phyloP scores from a whole-genome alignment of 2,329 filamentous ascomycete genomes.

The Neospermospora avenae region DNA sequence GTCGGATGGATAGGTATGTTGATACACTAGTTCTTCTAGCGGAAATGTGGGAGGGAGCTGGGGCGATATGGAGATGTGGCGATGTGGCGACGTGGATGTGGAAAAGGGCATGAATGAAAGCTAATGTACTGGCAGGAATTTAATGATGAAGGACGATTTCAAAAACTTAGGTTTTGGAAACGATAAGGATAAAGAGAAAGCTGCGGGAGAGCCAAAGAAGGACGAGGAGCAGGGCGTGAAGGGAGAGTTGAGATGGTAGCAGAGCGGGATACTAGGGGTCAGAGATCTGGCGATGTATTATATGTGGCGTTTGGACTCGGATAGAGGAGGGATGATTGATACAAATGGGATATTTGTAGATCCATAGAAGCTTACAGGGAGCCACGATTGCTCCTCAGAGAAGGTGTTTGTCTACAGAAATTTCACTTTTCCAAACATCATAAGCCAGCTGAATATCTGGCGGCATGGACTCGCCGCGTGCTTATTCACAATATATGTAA shows the following conservation, averaged over 20 bases:
- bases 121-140: constrained; percentile 56
- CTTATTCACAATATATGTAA: no score
- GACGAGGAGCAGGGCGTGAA: constrained; percentile 26
- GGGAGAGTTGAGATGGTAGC: constrained; percentile 30
- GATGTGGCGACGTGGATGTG: not conserved
- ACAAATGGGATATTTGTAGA: not conserved
- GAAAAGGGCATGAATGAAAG: no score
- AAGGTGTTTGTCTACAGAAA: not conserved
- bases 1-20: constrained; percentile 88
- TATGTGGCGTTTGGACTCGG: constrained; percentile 4
- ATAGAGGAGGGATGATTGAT: not conserved
- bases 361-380: not conserved
- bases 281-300: not conserved
- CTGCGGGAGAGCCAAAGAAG: constrained; percentile 24
- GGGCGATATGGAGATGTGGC: not conserved
- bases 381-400: not conserved
- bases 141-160: constrained; percentile 96
- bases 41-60: not conserved
- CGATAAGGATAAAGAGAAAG: constrained; percentile 26
- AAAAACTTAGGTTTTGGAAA: constrained; percentile 79
- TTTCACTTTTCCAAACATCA: not conserved
- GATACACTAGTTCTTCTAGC: not conserved
- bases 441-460: not conserved
- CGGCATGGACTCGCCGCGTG: not conserved
- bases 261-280: not conserved